Percentiles rank a stretch among this genome's conserved stretches.
Evolutionary conservation across 805 yeast species (phyloP).

Genomic region (Nakazawaea anatomiae): DNA sequence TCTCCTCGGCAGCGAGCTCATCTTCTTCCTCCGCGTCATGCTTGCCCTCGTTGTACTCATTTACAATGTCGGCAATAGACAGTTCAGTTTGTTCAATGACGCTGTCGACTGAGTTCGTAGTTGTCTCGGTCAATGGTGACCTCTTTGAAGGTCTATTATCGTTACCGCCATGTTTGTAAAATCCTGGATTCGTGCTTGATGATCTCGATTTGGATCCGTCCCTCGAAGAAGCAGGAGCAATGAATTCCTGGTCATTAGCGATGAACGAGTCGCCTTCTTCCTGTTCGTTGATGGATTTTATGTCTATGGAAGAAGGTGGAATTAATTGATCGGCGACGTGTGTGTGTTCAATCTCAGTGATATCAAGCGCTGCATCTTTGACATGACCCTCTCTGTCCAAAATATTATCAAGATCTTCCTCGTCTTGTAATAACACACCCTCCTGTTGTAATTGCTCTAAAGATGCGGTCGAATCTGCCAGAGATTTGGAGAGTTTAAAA

Average conservation of each 20-base stretch:
- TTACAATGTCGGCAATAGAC: constrained; percentile 25
- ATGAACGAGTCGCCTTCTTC: constrained; percentile 13
- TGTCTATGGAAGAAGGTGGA: constrained; percentile 9
- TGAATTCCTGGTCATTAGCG: constrained; percentile 21
- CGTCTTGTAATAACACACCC: constrained; percentile 53
- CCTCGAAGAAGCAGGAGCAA: constrained; percentile 27
- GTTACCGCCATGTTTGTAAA: not conserved
- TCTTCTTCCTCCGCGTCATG: constrained; percentile 10
- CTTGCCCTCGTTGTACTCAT: constrained; percentile 26
- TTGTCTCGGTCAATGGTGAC: constrained; percentile 6
- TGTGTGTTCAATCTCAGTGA: constrained; percentile 13
- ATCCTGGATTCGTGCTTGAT: constrained; percentile 2
- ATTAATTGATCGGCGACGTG: not conserved
- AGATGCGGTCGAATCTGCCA: constrained; percentile 21
- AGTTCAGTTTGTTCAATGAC: constrained; percentile 9
- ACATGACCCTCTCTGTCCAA: constrained; percentile 50
- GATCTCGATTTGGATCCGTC: constrained; percentile 12
- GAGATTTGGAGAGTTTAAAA: constrained; percentile 35
- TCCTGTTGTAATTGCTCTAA: constrained; percentile 32
- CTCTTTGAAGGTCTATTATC: not conserved
- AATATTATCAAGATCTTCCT: constrained; percentile 47
- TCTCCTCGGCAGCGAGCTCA: constrained; percentile 4
- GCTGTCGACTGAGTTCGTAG: not conserved
- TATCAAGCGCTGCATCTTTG: constrained; percentile 38
- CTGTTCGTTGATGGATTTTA: constrained; percentile 7